Evolutionary conservation across 1,284 basidiomycete species (phyloP).

Genomic region (Trichosporon coremiiforme): DNA sequence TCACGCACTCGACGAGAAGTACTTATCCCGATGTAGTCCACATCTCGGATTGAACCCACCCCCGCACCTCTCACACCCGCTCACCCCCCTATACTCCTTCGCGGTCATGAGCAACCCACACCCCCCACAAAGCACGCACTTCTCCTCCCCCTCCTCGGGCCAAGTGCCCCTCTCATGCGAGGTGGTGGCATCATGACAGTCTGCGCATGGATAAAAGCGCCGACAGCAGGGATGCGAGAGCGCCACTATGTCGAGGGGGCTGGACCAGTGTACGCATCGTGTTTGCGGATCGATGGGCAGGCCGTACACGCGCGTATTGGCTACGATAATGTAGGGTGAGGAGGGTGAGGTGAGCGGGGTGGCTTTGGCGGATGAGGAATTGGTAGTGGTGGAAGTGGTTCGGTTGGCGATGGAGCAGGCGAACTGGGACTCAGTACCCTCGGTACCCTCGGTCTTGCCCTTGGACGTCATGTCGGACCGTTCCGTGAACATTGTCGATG

Average conservation of each 20-base stretch:
- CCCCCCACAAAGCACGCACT: background rate
- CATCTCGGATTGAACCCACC: background rate
- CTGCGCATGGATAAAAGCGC: slow-evolving; percentile 1
- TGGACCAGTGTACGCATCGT: background rate
- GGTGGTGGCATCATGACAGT: background rate
- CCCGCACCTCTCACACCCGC: background rate
- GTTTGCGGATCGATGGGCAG: background rate
- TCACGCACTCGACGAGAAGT: background rate
- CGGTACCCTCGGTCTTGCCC: too few relatives aligned
- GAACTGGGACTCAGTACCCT: too few relatives aligned
- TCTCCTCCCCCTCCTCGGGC: background rate
- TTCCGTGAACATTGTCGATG: background rate
- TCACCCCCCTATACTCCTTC: background rate
- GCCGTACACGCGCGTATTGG: background rate
- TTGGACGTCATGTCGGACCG: too few relatives aligned
- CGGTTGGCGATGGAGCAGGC: too few relatives aligned
- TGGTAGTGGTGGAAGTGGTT: too few relatives aligned
- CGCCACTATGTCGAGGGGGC: background rate
- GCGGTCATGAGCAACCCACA: background rate
- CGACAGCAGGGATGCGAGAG: background rate
- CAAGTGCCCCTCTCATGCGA: background rate
- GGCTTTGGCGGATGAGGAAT: background rate
- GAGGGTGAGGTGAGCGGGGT: background rate
- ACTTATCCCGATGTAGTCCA: background rate
- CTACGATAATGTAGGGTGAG: background rate